Base-by-base conservation (phyloP, 345 rosid species). In the Populus nigra region DNA sequence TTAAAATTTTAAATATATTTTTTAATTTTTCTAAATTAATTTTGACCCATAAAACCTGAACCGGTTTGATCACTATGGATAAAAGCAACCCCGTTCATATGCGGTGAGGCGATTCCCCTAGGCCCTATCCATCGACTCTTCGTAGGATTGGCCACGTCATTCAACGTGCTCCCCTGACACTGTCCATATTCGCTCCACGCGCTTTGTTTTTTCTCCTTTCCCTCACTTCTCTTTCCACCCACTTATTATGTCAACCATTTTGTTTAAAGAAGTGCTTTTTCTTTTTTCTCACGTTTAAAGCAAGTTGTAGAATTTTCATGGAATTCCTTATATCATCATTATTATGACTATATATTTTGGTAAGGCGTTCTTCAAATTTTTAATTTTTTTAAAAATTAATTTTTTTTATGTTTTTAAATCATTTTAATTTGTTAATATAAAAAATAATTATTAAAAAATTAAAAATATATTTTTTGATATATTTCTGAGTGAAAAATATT, bases 51-150 rank as follows among this genome's bases (percentile, higher is more conserved):
- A 4, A 33, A 33, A 3, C 4, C 35, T 33, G 0, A 33, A 33
- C 5, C 5, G 0, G 35, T 33, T 33, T 33, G 0, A 33, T 33
- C 0, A 33, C 35, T 4, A 33, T 0, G 35, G 5, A 3, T 2
- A 0, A 33, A 73, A 68, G 76, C 80, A 79, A 57, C 78, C 77
- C 84, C 84, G 83, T 72, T 75, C 75, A 49, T 80, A 74, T 67
- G 87, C 80, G 82, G 89, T 84, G 85, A 83, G 22, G 76, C 79
- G 82, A 73, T 73, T 77, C 83, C 65, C 18, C 25, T 25, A 1
- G 25, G 25, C 25, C 25, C 35, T 39, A 25, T 22, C 31, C 20
- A 33, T 43, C 63, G 23, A 0, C 25, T 12, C 59, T 23, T 61
- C 16, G 8, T 39, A 39, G 43, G 35, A 33, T 4, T 33, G 35